Evolutionary conservation across 1,284 basidiomycete species (phyloP), one percentile per base, ranked within the genome.

Genomic region (Clitocybe nebularis): DNA sequence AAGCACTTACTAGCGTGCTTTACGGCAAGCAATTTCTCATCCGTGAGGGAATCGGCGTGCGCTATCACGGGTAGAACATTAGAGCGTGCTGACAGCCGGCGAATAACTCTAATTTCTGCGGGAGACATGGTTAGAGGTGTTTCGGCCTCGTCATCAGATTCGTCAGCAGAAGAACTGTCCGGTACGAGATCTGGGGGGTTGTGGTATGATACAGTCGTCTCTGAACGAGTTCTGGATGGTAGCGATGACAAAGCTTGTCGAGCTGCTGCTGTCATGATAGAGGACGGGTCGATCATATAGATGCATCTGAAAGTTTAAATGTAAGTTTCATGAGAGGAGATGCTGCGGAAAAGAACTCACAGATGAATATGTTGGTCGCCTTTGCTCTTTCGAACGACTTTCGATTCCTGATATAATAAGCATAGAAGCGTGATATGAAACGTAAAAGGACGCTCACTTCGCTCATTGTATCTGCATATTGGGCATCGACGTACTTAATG

Each of bases 341-440:
- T 23, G 19, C 32, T 44, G 4, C 19, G 11, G 11, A 16, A 16
- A 16, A 8, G 11, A 32, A 62, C 84, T 62, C 58, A 90, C 85
- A 91, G 63, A 64, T 91, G 84, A 55, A 91, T 79, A 56, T 89
- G 85, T 56, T 88, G 81, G 63, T 91, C 88, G 43, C 84, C 88
- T 64, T 84, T 89, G 65, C 77, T 88, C 58, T 87, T 79, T 51
- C 88, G 76, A 39, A 90, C 68, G 32, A 90, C 85, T 71, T 90
- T 90, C 46, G 82, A 84, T 71, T 90, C 87, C 88, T 89, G 47
- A 39, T 8, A 43, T 36, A 43, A 25, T 54, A 26, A 50, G 36
- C 14, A 29, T 36, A 10, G 8, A 8, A 36, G 32, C 39, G 26
- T 46, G 22, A 22, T 41, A 47, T 11, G 19, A 16, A 11, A 22